phyloP scores from a whole-genome alignment of 176 grass and related monocot species.

The Eleusine coracana region DNA sequence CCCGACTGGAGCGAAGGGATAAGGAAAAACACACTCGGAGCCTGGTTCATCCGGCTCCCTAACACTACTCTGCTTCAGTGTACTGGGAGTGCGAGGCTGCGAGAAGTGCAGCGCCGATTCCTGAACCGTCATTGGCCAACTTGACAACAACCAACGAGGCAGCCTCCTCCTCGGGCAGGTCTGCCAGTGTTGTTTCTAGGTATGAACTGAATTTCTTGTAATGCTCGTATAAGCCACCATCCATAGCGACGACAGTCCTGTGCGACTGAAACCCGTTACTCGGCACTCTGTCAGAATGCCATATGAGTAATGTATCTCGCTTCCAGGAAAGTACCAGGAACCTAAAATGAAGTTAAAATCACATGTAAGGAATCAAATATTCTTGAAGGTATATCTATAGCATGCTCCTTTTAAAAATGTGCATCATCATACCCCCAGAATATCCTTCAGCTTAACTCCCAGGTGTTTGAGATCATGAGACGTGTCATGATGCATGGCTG shows the following conservation, averaged over 20 bases:
- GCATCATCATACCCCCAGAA: slow-evolving; percentile 65
- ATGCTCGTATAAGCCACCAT: slow-evolving; percentile 88
- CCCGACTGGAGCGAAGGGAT: not conserved
- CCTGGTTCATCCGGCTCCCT: slow-evolving; percentile 3
- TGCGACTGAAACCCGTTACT: slow-evolving; percentile 29
- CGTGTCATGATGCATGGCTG: slow-evolving; percentile 91
- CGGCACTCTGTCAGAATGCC: slow-evolving; percentile 63
- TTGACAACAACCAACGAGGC: slow-evolving; percentile 67
- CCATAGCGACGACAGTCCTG: slow-evolving; percentile 66
- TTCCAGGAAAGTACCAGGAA: slow-evolving; percentile 60
- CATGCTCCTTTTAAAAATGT: not conserved
- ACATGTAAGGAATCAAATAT: slow-evolving; percentile 5
- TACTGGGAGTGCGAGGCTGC: slow-evolving; percentile 88
- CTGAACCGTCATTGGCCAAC: slow-evolving; percentile 85
- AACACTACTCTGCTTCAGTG: slow-evolving; percentile 43
- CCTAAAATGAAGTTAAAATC: slow-evolving; percentile 42
- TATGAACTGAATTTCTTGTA: slow-evolving; percentile 78
- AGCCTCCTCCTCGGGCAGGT: slow-evolving; percentile 63
- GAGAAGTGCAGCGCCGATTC: slow-evolving; percentile 78
- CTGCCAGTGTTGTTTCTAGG: slow-evolving; percentile 59
- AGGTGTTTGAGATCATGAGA: slow-evolving; percentile 79
- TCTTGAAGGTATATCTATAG: slow-evolving; percentile 3
- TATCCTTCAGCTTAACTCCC: slow-evolving; percentile 80
- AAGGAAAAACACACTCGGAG: slow-evolving; percentile 25
- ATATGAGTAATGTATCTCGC: slow-evolving; percentile 73